Evolutionary conservation across 2,329 filamentous ascomycete species (phyloP), one percentile per base, ranked within the genome.

Genomic region (Calonectria hawksworthii): DNA sequence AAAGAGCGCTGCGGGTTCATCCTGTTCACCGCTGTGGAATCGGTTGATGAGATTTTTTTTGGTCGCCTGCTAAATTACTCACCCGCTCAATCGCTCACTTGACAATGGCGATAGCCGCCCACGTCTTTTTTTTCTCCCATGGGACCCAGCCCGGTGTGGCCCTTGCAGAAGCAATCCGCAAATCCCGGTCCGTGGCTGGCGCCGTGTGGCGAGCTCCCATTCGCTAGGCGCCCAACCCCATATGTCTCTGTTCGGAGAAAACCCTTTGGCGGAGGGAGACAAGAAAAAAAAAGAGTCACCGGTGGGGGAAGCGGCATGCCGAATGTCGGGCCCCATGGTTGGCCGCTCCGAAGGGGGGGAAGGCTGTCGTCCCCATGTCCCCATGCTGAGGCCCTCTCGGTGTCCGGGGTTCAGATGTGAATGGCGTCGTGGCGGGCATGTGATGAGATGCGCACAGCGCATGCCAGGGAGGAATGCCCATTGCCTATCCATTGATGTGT

Each of bases 151-250:
- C 63, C 16, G 72, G 59, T 73, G 67, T 76, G 67, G 72, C 68
- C 71, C 77, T 73, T 75, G 70, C 70, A 74, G 71, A 71, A 70
- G 59, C 64, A 71, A 75, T 76, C 64, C 72, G 74, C 69, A 52
- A 68, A 56, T 69, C 68, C 74, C 68, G 72, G 36, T 65, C 66
- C 70, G 78, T 77, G 77, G 75, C 78, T 77, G 67, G 75, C 73
- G 79, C 73, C 67, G 78, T 81, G 80, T 81, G 80, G 80, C 80
- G 78, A 32, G 47, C 32, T 67, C 77, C 78, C 66, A 81, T 81
- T 81, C 78, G 80, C 44, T 73, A 28, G 72, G 28, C 69, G 70
- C 66, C 69, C 70, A 64, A 77, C 71, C 73, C 76, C 59, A 72
- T 21, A 47, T 59, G 47, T 70, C 61, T 36, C 30, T 26, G 38